Evolutionary conservation across 2,329 filamentous ascomycete species (phyloP), one percentile per base, ranked within the genome.

Genomic region (Grosmannia serpens): DNA sequence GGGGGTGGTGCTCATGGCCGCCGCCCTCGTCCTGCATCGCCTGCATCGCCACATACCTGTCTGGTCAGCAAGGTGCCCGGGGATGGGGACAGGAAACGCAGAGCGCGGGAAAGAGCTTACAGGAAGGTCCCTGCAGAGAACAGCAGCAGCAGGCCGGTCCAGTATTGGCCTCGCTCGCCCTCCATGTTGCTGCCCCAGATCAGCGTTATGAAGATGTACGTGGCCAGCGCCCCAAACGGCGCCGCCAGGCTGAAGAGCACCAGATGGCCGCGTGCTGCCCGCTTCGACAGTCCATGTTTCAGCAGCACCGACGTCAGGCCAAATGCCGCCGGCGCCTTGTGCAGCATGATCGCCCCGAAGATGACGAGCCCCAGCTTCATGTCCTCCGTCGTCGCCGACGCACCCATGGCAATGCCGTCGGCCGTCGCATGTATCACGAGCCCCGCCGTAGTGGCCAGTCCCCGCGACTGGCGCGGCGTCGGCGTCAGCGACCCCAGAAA

Each of bases 81-180:
- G 11, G 49, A 58, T 31, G 41, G 59, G 20, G 24, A 35, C 38
- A 26, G 55, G 11, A 52, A n/a, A 26, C 22, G n/a, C 46, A 15
- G n/a, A 8, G 33, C 26, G 6, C 54, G 41, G 1, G 49, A 44
- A 24, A 53, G 31, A 4, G 77, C 88, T 81, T 75, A 96, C 87
- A 99, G 73, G 69, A 99, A 99, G 0, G 94, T 99, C 20, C 94
- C 94, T 0, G 88, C 94, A 0, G 90, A 96, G 69, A 99, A 99
- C n/a, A 97, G 76, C 10, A 99, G 75, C 50, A 97, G 75, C 78
- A 96, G 89, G 27, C 94, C 94, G 0, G 92, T 97, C 77, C 89
- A 91, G 85, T 90, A 96, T 65, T 85, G 83, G 59, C 88, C 84
- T 24, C 78, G 77, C 53, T 83, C 80, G 56, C 85, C 82, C 69